A percentile compares a stretch with the other conserved stretches of the same genome.
These are phyloP conservation scores for Neoboletus brunneissimus DNA, from an alignment of 768 basidiomycete species.

Conservation along the genomic window DNA sequence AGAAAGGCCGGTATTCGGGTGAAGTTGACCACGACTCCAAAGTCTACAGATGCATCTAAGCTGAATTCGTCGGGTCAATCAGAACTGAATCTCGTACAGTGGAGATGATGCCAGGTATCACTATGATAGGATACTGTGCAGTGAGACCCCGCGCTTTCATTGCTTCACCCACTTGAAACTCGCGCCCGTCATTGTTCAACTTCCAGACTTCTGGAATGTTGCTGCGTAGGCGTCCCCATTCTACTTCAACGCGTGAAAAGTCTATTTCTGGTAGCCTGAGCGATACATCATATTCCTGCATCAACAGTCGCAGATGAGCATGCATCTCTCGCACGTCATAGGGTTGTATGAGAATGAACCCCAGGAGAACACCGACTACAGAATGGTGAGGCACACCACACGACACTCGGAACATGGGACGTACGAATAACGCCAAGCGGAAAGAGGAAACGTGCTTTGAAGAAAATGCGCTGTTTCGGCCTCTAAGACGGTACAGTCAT, in stretches of 20 bases:
- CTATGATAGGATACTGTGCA: constrained; percentile 74
- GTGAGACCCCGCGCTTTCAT: constrained; percentile 61
- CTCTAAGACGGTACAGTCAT: constrained; percentile 8
- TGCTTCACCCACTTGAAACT: constrained; percentile 72
- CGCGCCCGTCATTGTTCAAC: constrained; percentile 73
- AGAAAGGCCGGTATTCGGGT: constrained; percentile 81
- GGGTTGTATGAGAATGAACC: constrained; percentile 64
- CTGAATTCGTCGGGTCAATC: neutral
- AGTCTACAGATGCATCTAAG: constrained; percentile 41
- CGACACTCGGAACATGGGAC: constrained; percentile 24
- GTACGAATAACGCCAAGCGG: constrained; percentile 62
- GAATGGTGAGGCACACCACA: constrained; percentile 1
- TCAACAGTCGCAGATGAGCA: constrained; percentile 58
- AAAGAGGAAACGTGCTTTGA: constrained; percentile 57
- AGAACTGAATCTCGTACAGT: constrained; percentile 50
- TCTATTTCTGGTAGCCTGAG: constrained; percentile 63
- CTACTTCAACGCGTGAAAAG: constrained; percentile 63
- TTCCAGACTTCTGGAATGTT: constrained; percentile 83
- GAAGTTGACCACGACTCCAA: constrained; percentile 94
- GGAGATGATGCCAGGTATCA: constrained; percentile 90
- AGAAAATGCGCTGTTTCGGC: constrained; percentile 18
- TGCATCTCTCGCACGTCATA: constrained; percentile 67
- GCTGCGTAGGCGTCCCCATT: constrained; percentile 65
- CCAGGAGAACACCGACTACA: constrained; percentile 64
- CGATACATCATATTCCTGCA: constrained; percentile 69